Evolutionary conservation across 2,329 filamentous ascomycete genomes (phyloP).

Genomic region (Fusarium agapanthi): DNA sequence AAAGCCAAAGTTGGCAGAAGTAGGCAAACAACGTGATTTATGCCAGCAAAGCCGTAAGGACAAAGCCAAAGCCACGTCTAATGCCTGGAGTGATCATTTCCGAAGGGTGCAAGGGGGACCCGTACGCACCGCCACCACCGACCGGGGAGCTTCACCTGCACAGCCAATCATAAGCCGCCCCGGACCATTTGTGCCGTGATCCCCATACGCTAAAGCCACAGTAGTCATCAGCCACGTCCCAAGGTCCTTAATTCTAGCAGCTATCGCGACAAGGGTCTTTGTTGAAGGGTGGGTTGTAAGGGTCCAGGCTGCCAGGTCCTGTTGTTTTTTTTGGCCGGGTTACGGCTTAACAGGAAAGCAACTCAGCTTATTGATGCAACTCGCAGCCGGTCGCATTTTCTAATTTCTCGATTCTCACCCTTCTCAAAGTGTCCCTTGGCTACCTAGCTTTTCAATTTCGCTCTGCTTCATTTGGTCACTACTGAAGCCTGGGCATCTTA

Average conservation of each 20-base stretch:
- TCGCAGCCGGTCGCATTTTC: conserved; percentile 11
- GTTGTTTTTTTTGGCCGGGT: conserved; percentile 24
- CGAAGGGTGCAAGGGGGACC: conserved; percentile 16
- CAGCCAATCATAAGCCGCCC: conserved; percentile 12
- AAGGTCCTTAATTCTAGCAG: conserved; percentile 33
- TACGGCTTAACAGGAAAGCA: conserved; percentile 9
- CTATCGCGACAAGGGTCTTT: conserved; percentile 28
- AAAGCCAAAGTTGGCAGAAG: conserved; percentile 34
- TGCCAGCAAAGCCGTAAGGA: background rate
- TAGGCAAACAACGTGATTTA: conserved; percentile 29
- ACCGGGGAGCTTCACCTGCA: background rate
- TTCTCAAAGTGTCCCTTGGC: conserved; percentile 7
- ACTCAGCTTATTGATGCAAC: conserved; percentile 19
- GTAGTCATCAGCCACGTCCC: conserved; percentile 24
- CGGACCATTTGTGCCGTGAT: conserved; percentile 30
- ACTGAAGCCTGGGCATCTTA: background rate
- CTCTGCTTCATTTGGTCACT: background rate
- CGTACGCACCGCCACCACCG: conserved; percentile 34
- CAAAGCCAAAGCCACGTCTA: conserved; percentile 13
- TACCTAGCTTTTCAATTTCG: background rate
- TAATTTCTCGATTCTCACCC: conserved; percentile 19
- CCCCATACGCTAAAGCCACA: conserved; percentile 32
- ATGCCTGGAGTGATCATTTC: conserved; percentile 35
- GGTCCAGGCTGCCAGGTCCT: conserved; percentile 6
- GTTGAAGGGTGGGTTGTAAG: conserved; percentile 23